Evolutionary conservation across 2,329 filamentous ascomycete species (phyloP).

Genomic region (Fusarium beomiforme): DNA sequence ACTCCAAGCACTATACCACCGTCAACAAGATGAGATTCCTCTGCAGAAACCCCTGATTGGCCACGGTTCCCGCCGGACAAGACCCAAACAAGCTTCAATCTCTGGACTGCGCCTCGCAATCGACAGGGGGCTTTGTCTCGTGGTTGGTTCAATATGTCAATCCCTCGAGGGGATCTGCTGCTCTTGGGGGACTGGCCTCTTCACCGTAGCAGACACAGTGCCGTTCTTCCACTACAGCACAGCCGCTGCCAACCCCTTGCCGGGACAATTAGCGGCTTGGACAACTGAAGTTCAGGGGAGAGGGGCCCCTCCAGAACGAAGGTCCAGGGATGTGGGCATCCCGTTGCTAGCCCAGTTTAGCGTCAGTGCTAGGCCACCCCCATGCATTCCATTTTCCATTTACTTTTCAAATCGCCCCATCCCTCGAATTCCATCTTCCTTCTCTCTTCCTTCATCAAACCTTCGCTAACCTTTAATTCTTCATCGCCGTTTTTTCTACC

Average conservation of each 20-base stretch:
- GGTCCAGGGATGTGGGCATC: constrained; percentile 19
- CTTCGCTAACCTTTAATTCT: constrained; percentile 42
- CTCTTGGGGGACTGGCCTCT: neutral
- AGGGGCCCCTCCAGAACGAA: neutral
- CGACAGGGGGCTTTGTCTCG: constrained; percentile 16
- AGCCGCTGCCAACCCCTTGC: constrained; percentile 28
- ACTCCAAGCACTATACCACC: constrained; percentile 39
- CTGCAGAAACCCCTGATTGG: constrained; percentile 33
- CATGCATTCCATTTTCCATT: constrained; percentile 34
- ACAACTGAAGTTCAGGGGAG: constrained; percentile 20
- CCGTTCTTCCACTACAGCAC: constrained; percentile 12
- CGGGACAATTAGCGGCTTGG: constrained; percentile 31
- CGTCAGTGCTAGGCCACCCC: neutral
- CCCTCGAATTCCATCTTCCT: constrained; percentile 20
- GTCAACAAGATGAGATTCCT: constrained; percentile 42
- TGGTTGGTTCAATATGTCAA: constrained; percentile 17
- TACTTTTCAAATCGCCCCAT: constrained; percentile 37
- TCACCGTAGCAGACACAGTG: constrained; percentile 28
- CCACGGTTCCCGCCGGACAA: constrained; percentile 10
- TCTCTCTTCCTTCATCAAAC: constrained; percentile 33
- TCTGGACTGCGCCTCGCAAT: constrained; percentile 39
- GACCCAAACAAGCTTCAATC: constrained; percentile 42
- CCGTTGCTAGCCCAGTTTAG: neutral
- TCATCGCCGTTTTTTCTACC: constrained; percentile 31
- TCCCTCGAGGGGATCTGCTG: constrained; percentile 14